Evolutionary conservation across 2,329 filamentous ascomycete genomes (phyloP).

Genomic region (Pochonia chlamydosporia): DNA sequence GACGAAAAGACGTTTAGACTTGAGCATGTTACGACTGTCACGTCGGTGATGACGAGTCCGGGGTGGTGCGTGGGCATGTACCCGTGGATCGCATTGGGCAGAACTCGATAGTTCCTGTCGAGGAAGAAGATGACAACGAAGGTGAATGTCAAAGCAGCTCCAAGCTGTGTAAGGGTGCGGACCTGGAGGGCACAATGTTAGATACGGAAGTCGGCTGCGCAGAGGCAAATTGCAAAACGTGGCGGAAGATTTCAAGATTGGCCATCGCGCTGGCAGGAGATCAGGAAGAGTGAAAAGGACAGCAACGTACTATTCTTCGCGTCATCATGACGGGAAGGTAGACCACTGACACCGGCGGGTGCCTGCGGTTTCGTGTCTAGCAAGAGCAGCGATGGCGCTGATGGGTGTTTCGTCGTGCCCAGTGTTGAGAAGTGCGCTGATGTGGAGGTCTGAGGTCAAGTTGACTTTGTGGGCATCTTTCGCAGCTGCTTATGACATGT

Average conservation of each 20-base stretch:
- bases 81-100: constrained; percentile 79
- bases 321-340: constrained; percentile 21
- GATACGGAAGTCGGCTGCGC: no score
- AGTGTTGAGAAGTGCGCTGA: not conserved
- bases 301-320: constrained; percentile 29
- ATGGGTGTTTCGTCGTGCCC: no score
- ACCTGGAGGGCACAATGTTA: constrained; percentile 32
- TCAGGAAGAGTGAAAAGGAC: not conserved
- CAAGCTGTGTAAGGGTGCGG: constrained; percentile 70
- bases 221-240: no score
- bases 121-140: constrained; percentile 72
- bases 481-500: no score
- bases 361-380: not conserved
- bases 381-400: not conserved
- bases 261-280: no score
- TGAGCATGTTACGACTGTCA: constrained; percentile 73
- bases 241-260: no score
- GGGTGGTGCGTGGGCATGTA: constrained; percentile 82
- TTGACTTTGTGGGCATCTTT: no score
- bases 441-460: not conserved
- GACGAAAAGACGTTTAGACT: constrained; percentile 67
- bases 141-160: constrained; percentile 57
- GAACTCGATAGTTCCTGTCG: constrained; percentile 81
- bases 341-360: constrained; percentile 1
- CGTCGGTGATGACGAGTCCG: constrained; percentile 79